Percentiles rank a stretch among this genome's conserved stretches.
phyloP scores from a whole-genome alignment of 257 asterid genomes.

The Nicotiana paniculata region DNA sequence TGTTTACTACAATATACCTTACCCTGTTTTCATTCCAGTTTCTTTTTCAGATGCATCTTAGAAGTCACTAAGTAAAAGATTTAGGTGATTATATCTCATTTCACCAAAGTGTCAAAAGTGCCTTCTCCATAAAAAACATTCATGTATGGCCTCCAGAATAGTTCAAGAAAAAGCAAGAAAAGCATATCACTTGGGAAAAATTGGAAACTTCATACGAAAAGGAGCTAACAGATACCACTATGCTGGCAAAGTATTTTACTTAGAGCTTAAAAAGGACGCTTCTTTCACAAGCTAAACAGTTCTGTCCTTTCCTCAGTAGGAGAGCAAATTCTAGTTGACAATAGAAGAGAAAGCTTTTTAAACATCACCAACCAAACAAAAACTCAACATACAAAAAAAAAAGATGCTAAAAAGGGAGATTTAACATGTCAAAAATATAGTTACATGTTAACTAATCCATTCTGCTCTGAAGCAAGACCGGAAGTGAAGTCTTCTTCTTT shows the following conservation, averaged over 20 bases:
- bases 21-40: not conserved
- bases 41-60: not conserved
- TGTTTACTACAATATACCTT: not conserved
- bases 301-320: not conserved
- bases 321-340: not conserved
- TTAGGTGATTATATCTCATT: conserved; percentile 1
- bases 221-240: not conserved
- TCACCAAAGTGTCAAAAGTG: not conserved
- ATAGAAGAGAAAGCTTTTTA: not conserved
- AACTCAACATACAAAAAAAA: not conserved
- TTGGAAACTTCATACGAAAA: not conserved
- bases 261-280: not conserved
- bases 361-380: not conserved
- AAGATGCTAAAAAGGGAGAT: not conserved
- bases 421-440: not conserved
- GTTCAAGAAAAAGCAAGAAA: not conserved
- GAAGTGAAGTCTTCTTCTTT: not conserved
- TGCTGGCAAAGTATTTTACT: not conserved
- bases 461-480: not conserved
- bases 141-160: not conserved
- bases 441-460: not conserved
- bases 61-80: not conserved
- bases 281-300: not conserved
- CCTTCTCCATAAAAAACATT: not conserved
- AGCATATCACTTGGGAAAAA: not conserved